Conservation (phyloP, 495 filamentous ascomycete genomes). For the Chlorociboria aeruginascens region DNA sequence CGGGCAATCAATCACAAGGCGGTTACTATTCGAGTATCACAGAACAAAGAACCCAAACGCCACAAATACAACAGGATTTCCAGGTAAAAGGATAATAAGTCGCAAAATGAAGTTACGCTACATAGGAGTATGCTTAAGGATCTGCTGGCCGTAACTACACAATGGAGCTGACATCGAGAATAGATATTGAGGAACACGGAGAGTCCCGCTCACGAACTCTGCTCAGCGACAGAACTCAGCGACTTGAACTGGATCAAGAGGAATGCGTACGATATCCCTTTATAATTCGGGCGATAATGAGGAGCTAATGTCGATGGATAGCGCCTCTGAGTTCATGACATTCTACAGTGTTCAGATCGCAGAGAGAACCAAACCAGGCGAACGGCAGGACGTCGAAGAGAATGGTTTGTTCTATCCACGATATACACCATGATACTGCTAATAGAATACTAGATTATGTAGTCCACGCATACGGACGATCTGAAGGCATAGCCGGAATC, state of each 20-base stretch:
- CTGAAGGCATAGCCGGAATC: slow-evolving; percentile 77
- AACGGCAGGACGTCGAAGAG: slow-evolving; percentile 85
- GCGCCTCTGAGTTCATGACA: slow-evolving; percentile 49
- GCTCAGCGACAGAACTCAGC: slow-evolving; percentile 66
- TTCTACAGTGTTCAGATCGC: slow-evolving; percentile 60
- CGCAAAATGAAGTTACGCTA: slow-evolving; percentile 86
- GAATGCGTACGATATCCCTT: slow-evolving; percentile 36
- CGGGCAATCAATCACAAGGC: no score
- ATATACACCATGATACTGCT: background rate
- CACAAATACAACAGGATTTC: no score
- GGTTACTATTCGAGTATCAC: no score
- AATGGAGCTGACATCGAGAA: slow-evolving; percentile 1
- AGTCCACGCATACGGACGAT: slow-evolving; percentile 83
- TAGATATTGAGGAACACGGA: slow-evolving; percentile 73
- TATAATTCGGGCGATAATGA: background rate
- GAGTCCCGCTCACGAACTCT: slow-evolving; percentile 71
- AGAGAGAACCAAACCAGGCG: slow-evolving; percentile 72
- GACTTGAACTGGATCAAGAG: slow-evolving; percentile 74
- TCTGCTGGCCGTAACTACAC: background rate
- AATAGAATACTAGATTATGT: slow-evolving; percentile 42
- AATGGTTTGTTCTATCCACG: slow-evolving; percentile 35
- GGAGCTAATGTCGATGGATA: background rate
- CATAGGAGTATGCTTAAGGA: slow-evolving; percentile 57
- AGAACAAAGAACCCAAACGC: no score
- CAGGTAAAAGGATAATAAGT: no score